Percentiles rank a stretch among this genome's conserved stretches.
Evolutionary conservation across 1,139 yeast genomes (phyloP).

Genomic region (Lodderomyces beijingensis): DNA sequence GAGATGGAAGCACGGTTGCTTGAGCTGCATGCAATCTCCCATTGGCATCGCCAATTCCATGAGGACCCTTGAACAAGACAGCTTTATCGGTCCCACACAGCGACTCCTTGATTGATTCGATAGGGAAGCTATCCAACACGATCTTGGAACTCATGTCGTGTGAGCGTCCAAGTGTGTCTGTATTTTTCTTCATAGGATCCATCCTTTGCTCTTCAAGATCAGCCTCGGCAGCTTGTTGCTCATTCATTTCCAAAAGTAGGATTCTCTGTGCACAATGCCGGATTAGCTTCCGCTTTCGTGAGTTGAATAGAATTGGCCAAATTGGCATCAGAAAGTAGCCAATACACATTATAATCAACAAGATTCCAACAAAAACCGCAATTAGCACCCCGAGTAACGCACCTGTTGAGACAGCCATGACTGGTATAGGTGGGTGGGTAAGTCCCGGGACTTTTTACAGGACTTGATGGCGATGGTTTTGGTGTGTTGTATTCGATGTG

Average conservation of each 20-base stretch:
- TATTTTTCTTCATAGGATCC: neutral
- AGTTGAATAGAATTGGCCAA: conserved; percentile 4
- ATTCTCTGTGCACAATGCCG: neutral
- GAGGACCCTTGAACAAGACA: too few species aligned
- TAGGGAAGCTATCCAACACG: conserved; percentile 14
- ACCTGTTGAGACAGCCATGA: conserved; percentile 8
- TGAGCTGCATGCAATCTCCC: too few species aligned
- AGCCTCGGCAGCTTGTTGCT: neutral
- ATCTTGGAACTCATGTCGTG: conserved; percentile 4
- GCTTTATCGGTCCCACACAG: too few species aligned
- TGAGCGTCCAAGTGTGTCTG: neutral
- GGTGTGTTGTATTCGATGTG: too few species aligned
- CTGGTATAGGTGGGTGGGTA: too few species aligned
- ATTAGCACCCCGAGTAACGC: conserved; percentile 7
- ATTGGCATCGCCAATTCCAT: too few species aligned
- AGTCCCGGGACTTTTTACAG: too few species aligned
- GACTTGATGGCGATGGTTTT: too few species aligned
- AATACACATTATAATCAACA: conserved; percentile 2
- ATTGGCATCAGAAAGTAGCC: conserved; percentile 7
- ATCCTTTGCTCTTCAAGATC: neutral
- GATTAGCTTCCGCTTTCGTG: conserved; percentile 3
- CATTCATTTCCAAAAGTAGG: neutral
- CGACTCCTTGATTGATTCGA: too few species aligned
- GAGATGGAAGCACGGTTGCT: too few species aligned
- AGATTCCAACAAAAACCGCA: conserved; percentile 3